Percentiles rank a stretch among this genome's conserved stretches.
Evolutionary conservation across 2,329 filamentous ascomycete genomes (phyloP).

Genomic region (Diplodia intermedia): DNA sequence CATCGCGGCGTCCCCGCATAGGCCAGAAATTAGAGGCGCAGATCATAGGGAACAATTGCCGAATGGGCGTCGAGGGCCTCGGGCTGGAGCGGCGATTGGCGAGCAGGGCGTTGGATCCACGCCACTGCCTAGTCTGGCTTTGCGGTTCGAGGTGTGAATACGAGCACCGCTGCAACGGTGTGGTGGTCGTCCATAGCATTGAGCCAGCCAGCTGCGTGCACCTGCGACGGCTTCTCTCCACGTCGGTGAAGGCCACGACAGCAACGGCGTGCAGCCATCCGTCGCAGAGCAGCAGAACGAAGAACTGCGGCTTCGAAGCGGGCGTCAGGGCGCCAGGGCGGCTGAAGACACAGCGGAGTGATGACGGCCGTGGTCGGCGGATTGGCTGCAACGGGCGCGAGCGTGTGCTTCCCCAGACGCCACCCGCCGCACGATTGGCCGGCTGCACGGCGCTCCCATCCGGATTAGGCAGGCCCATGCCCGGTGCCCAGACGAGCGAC

Average conservation of each 20-base stretch:
- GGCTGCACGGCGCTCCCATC: background rate
- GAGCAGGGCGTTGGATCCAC: slow-evolving; percentile 14
- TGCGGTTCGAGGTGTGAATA: background rate
- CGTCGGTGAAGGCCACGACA: too few relatives aligned
- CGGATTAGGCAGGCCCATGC: slow-evolving; percentile 9
- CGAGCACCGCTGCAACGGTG: background rate
- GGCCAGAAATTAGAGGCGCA: slow-evolving; percentile 39
- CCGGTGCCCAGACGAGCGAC: background rate
- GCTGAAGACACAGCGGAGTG: background rate
- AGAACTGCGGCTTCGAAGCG: background rate
- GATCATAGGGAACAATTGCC: slow-evolving; percentile 40
- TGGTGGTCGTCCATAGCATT: background rate
- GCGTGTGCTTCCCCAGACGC: slow-evolving; percentile 24
- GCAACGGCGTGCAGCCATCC: too few relatives aligned
- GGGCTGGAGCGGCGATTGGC: slow-evolving; percentile 17
- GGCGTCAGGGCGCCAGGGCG: background rate
- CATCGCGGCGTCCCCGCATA: slow-evolving; percentile 35
- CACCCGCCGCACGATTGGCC: background rate
- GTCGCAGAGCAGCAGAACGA: too few relatives aligned
- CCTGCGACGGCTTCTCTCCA: background rate
- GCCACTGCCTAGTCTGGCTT: slow-evolving; percentile 5
- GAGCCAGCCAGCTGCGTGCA: background rate
- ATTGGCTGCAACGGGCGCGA: slow-evolving; percentile 7
- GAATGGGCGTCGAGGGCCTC: slow-evolving; percentile 15
- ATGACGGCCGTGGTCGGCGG: slow-evolving; percentile 5